Base-by-base conservation (phyloP, 2,329 filamentous ascomycete species). In the Penicillium sp. region DNA sequence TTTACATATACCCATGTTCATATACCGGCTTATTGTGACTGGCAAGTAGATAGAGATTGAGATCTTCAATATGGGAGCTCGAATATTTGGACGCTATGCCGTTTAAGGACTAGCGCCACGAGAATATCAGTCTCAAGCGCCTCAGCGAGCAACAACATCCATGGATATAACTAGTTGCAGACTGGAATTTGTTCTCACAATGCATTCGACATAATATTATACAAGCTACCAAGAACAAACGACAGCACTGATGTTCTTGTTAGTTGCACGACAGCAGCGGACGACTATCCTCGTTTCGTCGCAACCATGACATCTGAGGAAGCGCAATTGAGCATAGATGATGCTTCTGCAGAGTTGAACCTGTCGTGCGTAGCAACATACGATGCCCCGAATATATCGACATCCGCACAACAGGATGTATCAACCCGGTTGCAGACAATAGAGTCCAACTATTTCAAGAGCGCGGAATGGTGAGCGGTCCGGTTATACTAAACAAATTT, bases 361-460 rank as follows among this genome's bases (percentile, higher is more conserved):
- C 50, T 51, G 11, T 42, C 48, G 28, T 59, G 54, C 21, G 40
- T 59, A 3, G 57, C 57, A 20, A 4, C 47, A 7, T 59, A 26
- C 40, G 24, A 59, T 23, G 48, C 53, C 9, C 35, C 45, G 14
- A 20, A 49, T n/a, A 33, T 53, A 24, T 24, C 38, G 14, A 6
- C 20, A 18, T 35, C 33, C 14, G 12, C 43, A 20, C 38, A 52
- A 54, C 16, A 23, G 26, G 24, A 16, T 11, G 26, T n/a, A 24
- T 23, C 26, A 4, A 30, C 9, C 8, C 14, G 23, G 26, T n/a
- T 26, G 14, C 47, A n/a, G 5, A 35, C 42, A 26, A 24, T 23
- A 42, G 51, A 57, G 43, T 63, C 62, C 3, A 74, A 74, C 56
- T 74, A 74, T 62, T 80, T 77, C 65, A 80, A 76, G 60, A 67